Evolutionary conservation across 176 grass and related monocot species (phyloP).

Genomic region (Triticum turgidum): DNA sequence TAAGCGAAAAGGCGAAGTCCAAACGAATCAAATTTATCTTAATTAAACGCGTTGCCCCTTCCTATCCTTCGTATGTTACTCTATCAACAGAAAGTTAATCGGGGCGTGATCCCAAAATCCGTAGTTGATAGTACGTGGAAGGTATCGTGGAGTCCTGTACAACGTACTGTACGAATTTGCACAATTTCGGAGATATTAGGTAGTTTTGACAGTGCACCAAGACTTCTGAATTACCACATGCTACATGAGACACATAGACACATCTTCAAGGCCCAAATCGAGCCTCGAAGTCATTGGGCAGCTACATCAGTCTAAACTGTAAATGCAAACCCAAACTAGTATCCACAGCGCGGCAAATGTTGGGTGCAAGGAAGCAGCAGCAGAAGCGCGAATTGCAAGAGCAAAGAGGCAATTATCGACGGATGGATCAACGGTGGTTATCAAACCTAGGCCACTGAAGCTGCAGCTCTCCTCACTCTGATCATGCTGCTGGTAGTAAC

Average conservation of each 20-base stretch:
- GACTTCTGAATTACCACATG: background rate
- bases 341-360: slow-evolving; percentile 3
- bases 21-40: background rate
- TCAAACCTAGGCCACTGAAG: slow-evolving; percentile 73
- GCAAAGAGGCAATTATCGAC: slow-evolving; percentile 69
- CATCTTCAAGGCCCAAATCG: background rate
- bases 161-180: too few species aligned
- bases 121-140: too few species aligned
- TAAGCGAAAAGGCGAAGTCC: background rate
- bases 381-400: slow-evolving; percentile 56
- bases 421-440: slow-evolving; percentile 91
- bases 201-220: background rate
- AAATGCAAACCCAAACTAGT: slow-evolving; percentile 24
- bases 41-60: background rate
- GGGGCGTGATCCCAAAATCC: background rate
- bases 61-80: background rate
- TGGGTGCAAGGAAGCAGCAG: slow-evolving; percentile 40
- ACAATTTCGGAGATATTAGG: too few species aligned
- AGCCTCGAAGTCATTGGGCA: background rate
- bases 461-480: slow-evolving; percentile 74
- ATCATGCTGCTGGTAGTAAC: slow-evolving; percentile 77
- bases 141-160: too few species aligned
- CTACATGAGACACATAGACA: background rate
- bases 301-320: slow-evolving; percentile 18
- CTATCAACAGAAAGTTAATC: background rate